Base-by-base conservation (phyloP, 306 rosid genomes). In the Fagus crenata region DNA sequence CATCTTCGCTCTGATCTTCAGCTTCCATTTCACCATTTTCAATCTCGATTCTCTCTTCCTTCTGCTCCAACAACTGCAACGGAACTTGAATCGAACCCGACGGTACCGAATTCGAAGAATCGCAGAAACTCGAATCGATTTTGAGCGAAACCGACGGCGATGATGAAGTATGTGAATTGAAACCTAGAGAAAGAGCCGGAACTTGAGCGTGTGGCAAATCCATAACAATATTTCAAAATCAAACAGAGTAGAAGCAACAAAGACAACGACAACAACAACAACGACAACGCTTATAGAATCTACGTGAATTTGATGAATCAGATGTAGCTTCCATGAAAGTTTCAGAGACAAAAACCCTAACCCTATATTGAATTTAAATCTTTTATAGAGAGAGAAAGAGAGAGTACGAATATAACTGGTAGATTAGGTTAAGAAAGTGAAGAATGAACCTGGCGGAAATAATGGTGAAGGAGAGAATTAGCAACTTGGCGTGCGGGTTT, bases 231-330 rank as follows among this genome's bases (percentile, higher is more conserved):
- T 22, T 22, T 22, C 12, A 2, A 4, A 2, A 61, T 72, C 67
- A 6, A 9, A 3, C 5, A 5, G 90, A 1, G 69, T 55, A 81
- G 83, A 42, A 87, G 36, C 92, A 89, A 71, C 94, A 90, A 87
- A 84, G 89, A 58, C 96, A 91, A 56, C 93, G 93, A 79, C 91
- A 93, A 76, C 92, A 88, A 64, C 75, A 87, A 59, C 0, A 75
- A 4, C 89, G 93, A 42, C 28, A 84, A 73, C 61, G 71, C 51
- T 0, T 11, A 9, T 0, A 22, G 28, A 85, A 69, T 18, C 80
- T 82, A 69, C 72, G 78, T 49, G 77, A 22, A 68, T 71, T 78
- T 3, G 86, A 3, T 43, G 86, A 40, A 1, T 85, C 75, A 79
- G 67, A 43, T 37, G 86, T 7, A 15, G 80, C 53, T 64, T 88